Conservation (phyloP, 2,329 filamentous ascomycete species). For the Mariannaea elegans region DNA sequence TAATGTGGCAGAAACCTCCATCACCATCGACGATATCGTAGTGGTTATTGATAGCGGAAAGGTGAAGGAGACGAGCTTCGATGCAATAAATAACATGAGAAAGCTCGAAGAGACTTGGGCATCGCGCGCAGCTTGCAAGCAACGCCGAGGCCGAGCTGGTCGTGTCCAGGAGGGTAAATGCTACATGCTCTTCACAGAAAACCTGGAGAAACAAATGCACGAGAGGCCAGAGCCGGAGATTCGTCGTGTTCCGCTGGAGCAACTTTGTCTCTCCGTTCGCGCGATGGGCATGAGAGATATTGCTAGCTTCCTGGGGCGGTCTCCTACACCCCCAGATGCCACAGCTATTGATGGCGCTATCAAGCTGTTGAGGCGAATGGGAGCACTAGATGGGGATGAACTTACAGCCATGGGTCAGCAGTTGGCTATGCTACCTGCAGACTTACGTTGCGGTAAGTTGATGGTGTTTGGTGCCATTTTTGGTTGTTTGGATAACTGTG, state of each 20-base stretch:
- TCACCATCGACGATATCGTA: slow-evolving; percentile 97
- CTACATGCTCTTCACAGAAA: slow-evolving; percentile 93
- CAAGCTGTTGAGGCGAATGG: slow-evolving; percentile 81
- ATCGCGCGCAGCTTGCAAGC: slow-evolving; percentile 91
- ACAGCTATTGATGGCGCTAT: slow-evolving; percentile 88
- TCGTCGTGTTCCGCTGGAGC: slow-evolving; percentile 88
- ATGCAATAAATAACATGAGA: slow-evolving; percentile 91
- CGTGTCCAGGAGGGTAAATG: slow-evolving; percentile 90
- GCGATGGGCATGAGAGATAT: slow-evolving; percentile 93
- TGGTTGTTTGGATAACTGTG: slow-evolving; percentile 85
- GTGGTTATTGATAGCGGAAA: slow-evolving; percentile 95
- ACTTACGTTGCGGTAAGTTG: slow-evolving; percentile 90
- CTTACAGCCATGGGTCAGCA: slow-evolving; percentile 92
- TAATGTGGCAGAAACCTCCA: slow-evolving; percentile 97
- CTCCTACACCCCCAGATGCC: slow-evolving; percentile 87
- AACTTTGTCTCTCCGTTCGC: slow-evolving; percentile 91
- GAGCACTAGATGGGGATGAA: slow-evolving; percentile 84
- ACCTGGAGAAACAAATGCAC: slow-evolving; percentile 85
- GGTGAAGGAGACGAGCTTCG: slow-evolving; percentile 96
- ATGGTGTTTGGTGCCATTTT: slow-evolving; percentile 97
- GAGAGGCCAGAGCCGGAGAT: slow-evolving; percentile 94
- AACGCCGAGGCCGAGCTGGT: slow-evolving; percentile 90
- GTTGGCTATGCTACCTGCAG: slow-evolving; percentile 93
- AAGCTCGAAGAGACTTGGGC: slow-evolving; percentile 96
- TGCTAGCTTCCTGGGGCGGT: slow-evolving; percentile 80